Percentiles rank a stretch among this genome's conserved stretches.
phyloP scores from a whole-genome alignment of 2,329 filamentous ascomycete species.

The Stagonosporopsis vannaccii region DNA sequence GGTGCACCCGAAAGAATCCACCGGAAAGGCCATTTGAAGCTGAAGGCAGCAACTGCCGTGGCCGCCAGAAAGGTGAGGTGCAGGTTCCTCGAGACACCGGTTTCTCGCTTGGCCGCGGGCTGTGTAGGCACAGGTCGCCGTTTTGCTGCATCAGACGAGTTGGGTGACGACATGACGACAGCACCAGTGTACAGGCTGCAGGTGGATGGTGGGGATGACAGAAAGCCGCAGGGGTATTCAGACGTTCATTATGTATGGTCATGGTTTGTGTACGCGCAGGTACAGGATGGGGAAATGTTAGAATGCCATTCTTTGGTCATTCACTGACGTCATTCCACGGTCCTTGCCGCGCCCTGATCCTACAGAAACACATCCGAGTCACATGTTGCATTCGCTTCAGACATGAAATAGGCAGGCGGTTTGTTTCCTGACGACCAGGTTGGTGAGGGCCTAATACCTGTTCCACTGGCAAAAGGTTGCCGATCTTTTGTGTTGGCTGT shows the following conservation, averaged over 20 bases:
- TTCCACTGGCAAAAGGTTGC: background rate
- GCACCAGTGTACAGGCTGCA: background rate
- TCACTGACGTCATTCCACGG: constrained; percentile 15
- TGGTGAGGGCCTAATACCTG: background rate
- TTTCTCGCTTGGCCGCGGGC: constrained; percentile 9
- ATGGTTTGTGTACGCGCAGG: constrained; percentile 7
- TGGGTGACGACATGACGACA: constrained; percentile 7
- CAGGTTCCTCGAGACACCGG: constrained; percentile 7
- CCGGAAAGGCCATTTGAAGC: constrained; percentile 29
- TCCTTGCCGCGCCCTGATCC: constrained; percentile 3
- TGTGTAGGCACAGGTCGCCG: constrained; percentile 4
- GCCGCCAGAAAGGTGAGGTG: constrained; percentile 11
- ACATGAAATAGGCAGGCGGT: constrained; percentile 4
- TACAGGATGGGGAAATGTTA: constrained; percentile 3
- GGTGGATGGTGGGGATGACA: background rate
- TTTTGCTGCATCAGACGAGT: constrained; percentile 4
- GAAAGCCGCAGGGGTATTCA: background rate
- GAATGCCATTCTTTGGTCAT: constrained; percentile 10
- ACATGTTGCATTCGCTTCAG: background rate
- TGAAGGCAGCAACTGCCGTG: constrained; percentile 2
- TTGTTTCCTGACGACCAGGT: too few species aligned
- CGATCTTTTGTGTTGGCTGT: constrained; percentile 4
- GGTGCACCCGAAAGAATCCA: constrained; percentile 55
- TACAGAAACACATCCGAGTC: background rate
- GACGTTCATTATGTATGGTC: constrained; percentile 8